These are phyloP conservation scores for Macrocybe gigantea DNA, from an alignment of 768 basidiomycete species.

Conservation along the genomic window DNA sequence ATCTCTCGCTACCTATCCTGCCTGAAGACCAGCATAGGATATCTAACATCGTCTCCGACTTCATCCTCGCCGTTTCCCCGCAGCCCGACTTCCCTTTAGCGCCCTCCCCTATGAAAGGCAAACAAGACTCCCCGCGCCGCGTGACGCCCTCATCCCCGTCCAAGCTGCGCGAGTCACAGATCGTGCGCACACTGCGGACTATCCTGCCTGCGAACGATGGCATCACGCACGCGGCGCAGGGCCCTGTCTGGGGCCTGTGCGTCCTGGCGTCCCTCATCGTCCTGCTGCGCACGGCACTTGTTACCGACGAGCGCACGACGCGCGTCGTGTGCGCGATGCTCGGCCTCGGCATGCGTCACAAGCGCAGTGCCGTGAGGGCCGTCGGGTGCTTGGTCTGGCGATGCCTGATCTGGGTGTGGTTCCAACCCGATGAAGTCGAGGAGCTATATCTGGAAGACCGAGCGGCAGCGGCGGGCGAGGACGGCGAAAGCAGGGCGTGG, in stretches of 20 bases:
- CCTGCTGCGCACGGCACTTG: conserved; percentile 54
- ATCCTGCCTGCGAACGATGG: conserved; percentile 54
- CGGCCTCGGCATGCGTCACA: conserved; percentile 51
- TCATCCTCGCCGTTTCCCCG: conserved; percentile 39
- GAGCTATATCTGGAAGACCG: conserved; percentile 27
- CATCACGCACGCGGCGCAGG: conserved; percentile 52
- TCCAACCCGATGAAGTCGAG: conserved; percentile 26
- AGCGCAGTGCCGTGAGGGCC: conserved; percentile 58
- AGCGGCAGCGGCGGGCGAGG: conserved; percentile 2
- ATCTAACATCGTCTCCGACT: conserved; percentile 39
- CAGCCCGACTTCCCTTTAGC: conserved; percentile 11
- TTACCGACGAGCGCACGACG: conserved; percentile 34
- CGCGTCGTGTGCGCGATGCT: conserved; percentile 46
- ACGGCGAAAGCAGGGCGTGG: conserved; percentile 7
- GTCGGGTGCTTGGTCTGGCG: conserved; percentile 65
- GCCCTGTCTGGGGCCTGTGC: conserved; percentile 72
- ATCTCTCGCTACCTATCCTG: conserved; percentile 40
- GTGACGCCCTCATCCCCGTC: background rate
- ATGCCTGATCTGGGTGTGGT: conserved; percentile 56
- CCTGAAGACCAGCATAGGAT: conserved; percentile 39
- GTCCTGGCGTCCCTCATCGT: conserved; percentile 63
- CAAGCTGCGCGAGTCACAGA: conserved; percentile 35
- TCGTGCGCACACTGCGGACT: conserved; percentile 62
- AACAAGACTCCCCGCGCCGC: background rate
- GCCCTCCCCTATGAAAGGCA: conserved; percentile 27